Base-by-base conservation (phyloP, 257 asterid species). In the Anisodus tanguticus region DNA sequence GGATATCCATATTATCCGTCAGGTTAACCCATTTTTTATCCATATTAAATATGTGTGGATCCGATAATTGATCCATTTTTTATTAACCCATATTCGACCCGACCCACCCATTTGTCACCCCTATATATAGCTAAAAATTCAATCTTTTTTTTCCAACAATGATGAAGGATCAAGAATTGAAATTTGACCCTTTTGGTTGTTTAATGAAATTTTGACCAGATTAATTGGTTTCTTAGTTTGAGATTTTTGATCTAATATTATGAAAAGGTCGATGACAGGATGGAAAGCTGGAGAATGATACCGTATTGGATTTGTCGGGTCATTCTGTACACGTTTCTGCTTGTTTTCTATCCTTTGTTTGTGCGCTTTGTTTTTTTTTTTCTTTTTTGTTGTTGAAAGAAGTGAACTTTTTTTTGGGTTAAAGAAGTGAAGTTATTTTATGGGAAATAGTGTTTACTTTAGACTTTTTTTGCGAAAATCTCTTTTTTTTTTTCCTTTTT, bases 291-390 rank as follows among this genome's bases (percentile, higher is more conserved):
- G 8, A 49, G 62, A 49, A 49, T 7, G 62, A 49, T 11, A 49
- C 62, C 62, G 31, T 10, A 72, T 74, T 49, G 45, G 62, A 11
- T 22, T 74, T 49, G 81, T 74, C 81, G 81, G 81, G 81, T 74
- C 43, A 74, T n/a, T 43, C 2, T 5, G 2, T 0, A n/a, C 60
- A 60, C 60, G 12, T 22, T 74, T 74, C 12, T 74, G 60, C 60
- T 13, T 49, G 62, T 74, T 74, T 74, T 49, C 19, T 72, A 9
- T 39, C 12, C 2, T 45, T 6, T 26, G 0, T n/a, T 45, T 71
- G 0, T 45, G 58, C 17, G 8, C 9, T n/a, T 19, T 45, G 9
- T 19, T 72, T n/a, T 43, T 54, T 54, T 54, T 55, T 55, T 55
- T 12, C 11, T 0, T 55, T 12, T 13, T 11, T 55, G 45, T 41